These are phyloP conservation scores for Cryptococcus sp. DNA, from an alignment of 1,284 basidiomycete species.

Conservation along the genomic window DNA sequence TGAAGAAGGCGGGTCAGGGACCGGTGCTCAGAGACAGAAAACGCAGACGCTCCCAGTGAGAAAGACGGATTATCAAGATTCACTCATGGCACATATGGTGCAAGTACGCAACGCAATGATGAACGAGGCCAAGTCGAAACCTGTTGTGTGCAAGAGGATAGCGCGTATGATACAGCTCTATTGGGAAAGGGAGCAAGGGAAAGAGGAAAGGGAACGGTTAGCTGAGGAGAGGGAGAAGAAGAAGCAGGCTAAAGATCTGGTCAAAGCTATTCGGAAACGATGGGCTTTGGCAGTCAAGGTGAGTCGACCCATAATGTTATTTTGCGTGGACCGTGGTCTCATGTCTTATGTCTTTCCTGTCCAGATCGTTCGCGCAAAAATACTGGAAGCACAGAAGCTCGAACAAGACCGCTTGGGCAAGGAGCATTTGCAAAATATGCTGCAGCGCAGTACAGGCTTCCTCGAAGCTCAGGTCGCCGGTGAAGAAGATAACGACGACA, in stretches of 20 bases:
- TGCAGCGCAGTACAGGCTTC: slow-evolving; percentile 85
- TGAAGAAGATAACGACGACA: slow-evolving; percentile 46
- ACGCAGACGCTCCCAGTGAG: slow-evolving; percentile 30
- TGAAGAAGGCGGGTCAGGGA: slow-evolving; percentile 44
- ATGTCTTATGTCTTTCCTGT: too few relatives aligned
- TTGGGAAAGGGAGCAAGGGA: slow-evolving; percentile 68
- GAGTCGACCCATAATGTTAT: slow-evolving; percentile 47
- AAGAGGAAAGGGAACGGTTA: slow-evolving; percentile 63
- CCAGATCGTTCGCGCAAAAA: slow-evolving; percentile 68
- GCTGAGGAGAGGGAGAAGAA: slow-evolving; percentile 71
- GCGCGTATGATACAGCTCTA: slow-evolving; percentile 71
- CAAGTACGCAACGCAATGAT: slow-evolving; percentile 52
- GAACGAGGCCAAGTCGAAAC: slow-evolving; percentile 49
- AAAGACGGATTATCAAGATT: slow-evolving; percentile 48
- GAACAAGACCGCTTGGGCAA: slow-evolving; percentile 71
- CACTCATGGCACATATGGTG: slow-evolving; percentile 51
- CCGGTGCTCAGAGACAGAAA: slow-evolving; percentile 1
- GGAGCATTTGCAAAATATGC: slow-evolving; percentile 84
- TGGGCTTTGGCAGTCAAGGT: slow-evolving; percentile 91
- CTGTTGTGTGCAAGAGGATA: slow-evolving; percentile 57
- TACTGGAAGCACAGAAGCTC: slow-evolving; percentile 60
- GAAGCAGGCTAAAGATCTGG: slow-evolving; percentile 71
- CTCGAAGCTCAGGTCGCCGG: slow-evolving; percentile 79
- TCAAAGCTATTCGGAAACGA: slow-evolving; percentile 58
- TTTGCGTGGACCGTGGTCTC: background rate